These are phyloP conservation scores for Pichia phayaonensis DNA, from an alignment of 805 yeast species.

Conservation along the genomic window DNA sequence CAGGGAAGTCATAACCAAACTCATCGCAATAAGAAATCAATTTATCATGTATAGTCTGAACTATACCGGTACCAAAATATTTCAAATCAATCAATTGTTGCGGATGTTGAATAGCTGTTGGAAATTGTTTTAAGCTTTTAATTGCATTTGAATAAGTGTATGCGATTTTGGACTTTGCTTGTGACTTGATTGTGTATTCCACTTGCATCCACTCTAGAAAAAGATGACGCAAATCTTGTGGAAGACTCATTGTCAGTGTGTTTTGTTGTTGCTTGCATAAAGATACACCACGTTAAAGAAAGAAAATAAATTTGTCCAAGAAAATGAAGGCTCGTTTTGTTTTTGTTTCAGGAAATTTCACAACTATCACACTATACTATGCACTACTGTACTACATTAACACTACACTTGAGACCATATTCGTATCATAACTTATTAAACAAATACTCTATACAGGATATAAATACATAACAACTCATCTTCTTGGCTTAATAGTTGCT, in stretches of 20 bases:
- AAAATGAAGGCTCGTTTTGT: not conserved
- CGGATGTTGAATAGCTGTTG: constrained; percentile 44
- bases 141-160: constrained; percentile 50
- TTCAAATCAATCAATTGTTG: constrained; percentile 50
- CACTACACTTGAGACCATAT: too few species aligned
- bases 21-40: constrained; percentile 50
- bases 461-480: not conserved
- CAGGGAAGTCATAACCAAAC: constrained; percentile 41
- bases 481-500: not conserved
- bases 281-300: not conserved
- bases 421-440: not conserved
- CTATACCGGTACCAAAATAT: constrained; percentile 67
- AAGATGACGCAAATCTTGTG: constrained; percentile 42
- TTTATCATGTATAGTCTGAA: constrained; percentile 39
- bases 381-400: too few species aligned
- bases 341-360: not conserved
- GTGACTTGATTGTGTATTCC: constrained; percentile 27
- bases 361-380: too few species aligned
- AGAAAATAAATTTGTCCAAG: not conserved
- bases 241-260: constrained; percentile 32
- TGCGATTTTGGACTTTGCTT: constrained; percentile 24
- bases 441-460: not conserved
- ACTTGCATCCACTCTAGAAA: constrained; percentile 55
- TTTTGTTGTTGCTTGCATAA: not conserved
- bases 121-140: constrained; percentile 39